phyloP scores from a whole-genome alignment of 1,284 basidiomycete genomes.

The Trametes versicolor region DNA sequence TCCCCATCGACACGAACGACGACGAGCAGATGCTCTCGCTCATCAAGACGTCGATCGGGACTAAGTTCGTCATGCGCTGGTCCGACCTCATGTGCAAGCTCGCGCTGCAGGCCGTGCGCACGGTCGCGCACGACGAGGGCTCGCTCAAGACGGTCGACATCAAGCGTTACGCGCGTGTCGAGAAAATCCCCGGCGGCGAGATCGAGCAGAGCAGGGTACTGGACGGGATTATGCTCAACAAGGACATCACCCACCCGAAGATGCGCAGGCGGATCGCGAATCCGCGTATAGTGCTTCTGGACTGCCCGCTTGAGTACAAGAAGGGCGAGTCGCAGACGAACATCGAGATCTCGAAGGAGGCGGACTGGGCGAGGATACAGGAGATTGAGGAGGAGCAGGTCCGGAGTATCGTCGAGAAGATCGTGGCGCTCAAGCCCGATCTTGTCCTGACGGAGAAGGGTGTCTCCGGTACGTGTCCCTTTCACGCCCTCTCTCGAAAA shows the following conservation, averaged over 20 bases:
- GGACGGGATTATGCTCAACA: conserved; percentile 96
- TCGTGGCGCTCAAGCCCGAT: conserved; percentile 96
- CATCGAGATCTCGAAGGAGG: conserved; percentile 96
- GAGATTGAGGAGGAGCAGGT: conserved; percentile 99
- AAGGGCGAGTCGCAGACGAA: conserved; percentile 99
- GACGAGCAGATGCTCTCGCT: conserved; percentile 95
- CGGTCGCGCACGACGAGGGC: conserved; percentile 74
- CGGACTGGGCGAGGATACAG: conserved; percentile 93
- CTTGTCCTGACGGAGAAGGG: conserved; percentile 98
- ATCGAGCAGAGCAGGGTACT: conserved; percentile 94
- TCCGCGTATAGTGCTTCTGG: conserved; percentile 90
- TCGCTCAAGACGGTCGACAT: conserved; percentile 93
- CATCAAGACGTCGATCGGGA: conserved; percentile 99
- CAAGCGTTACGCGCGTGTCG: conserved; percentile 97
- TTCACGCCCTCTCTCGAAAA: too few species aligned
- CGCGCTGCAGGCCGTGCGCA: conserved; percentile 92
- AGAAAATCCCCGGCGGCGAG: conserved; percentile 97
- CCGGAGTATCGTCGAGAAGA: conserved; percentile 86
- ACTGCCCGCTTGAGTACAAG: conserved; percentile 99
- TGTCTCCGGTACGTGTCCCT: conserved; percentile 76
- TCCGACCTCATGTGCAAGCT: conserved; percentile 97
- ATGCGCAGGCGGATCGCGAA: conserved; percentile 95
- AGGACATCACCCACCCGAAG: conserved; percentile 98
- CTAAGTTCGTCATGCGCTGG: conserved; percentile 98
- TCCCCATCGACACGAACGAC: conserved; percentile 89